Evolutionary conservation across 2,329 filamentous ascomycete genomes (phyloP).

Genomic region (Colletotrichum tamarilloi): DNA sequence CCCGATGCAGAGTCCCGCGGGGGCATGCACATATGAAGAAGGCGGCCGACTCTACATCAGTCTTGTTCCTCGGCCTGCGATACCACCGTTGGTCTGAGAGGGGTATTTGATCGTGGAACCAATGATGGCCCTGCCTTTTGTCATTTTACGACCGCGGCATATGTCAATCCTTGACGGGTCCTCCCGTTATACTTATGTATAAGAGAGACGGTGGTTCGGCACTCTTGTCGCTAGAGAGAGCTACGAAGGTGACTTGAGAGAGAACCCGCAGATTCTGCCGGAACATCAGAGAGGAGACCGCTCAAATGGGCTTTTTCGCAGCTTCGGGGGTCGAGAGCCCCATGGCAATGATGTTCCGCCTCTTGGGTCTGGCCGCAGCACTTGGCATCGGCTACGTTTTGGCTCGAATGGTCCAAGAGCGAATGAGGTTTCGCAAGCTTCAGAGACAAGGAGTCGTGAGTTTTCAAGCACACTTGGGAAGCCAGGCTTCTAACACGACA

Average conservation of each 20-base stretch:
- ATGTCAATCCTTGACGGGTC: background rate
- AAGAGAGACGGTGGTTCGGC: background rate
- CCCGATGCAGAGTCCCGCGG: background rate
- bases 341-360: background rate
- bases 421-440: constrained; percentile 7
- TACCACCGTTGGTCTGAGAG: background rate
- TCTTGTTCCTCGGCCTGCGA: background rate
- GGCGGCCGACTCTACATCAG: background rate
- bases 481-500: background rate
- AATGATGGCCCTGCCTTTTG: background rate
- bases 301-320: background rate
- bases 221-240: background rate
- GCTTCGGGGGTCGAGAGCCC: background rate
- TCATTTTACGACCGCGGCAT: background rate
- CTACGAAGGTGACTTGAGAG: background rate
- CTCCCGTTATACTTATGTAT: background rate
- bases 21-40: background rate
- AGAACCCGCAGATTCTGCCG: background rate
- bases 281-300: fast-evolving
- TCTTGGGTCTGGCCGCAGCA: background rate
- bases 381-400: constrained; percentile 1
- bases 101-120: background rate
- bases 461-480: background rate
- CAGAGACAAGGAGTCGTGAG: constrained; percentile 16
- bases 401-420: constrained; percentile 8